Evolutionary conservation across 768 basidiomycete species (phyloP), one percentile per base, ranked within the genome.

Genomic region (Podaxis mareebaensis): DNA sequence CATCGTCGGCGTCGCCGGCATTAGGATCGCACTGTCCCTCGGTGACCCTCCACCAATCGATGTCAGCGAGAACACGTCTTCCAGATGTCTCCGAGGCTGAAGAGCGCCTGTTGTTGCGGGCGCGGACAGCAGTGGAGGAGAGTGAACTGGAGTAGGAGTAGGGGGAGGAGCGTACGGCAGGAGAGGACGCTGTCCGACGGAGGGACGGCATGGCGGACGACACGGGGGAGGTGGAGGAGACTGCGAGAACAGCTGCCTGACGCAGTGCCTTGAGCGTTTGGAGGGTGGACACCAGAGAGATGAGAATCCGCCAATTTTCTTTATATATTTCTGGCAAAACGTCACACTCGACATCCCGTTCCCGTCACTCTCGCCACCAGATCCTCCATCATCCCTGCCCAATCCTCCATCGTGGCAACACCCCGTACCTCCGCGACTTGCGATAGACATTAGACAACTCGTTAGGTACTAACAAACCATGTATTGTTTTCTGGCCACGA

Each of bases 1-100:
- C 71, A 67, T 79, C 79, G 68, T 80, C 79, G 69, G 71, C 20
- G 44, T 82, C 81, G 70, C 79, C 81, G 67, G 72, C 74, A 70
- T 75, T 76, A 55, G 70, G 66, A 67, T 81, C 79, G 75, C 79
- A 82, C 77, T 93, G 91, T 66, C 89, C 87, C 64, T 87, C 90
- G 66, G 83, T 78, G 67, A 93, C 91, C 69, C 81, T 84, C 91
- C 91, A 93, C 91, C 92, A 93, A 73, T 92, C 91, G 70, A 93
- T 89, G 78, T 93, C 92, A 38, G 90, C 91, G 65, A 93, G 82
- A 68, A 93, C 90, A 68, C 90, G 83, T 71, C 92, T 83, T 66
- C 74, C 79, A 67, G 72, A 74, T 39, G 83, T 84, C 71, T 90
- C 87, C 68, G 90, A 90, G 65, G 85, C 88, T 22, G 87, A 86